Evolutionary conservation across 2,329 filamentous ascomycete genomes (phyloP), one percentile per base, ranked within the genome.

Genomic region (Arthrobotrys pseudoclavata): DNA sequence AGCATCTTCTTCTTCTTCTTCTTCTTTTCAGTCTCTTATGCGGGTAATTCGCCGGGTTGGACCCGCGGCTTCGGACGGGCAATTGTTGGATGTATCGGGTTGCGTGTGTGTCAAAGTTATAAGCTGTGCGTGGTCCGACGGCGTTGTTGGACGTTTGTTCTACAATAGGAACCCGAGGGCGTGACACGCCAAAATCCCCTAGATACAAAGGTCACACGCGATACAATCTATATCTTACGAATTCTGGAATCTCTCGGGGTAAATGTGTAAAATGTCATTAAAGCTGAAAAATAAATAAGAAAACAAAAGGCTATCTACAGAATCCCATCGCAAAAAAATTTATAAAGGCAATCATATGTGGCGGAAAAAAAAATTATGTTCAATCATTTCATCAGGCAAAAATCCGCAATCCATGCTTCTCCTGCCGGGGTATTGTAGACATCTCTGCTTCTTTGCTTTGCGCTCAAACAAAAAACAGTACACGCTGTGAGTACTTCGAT

Each of bases 361-460:
- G 34, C 57, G 37, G 50, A 80, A 47, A 52, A 18, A 76, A 69
- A n/a, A n/a, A n/a, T 70, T 75, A 68, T 79, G 76, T 76, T 78
- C 63, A 57, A 77, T 70, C 60, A 52, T 70, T 69, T 76, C 69
- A 66, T 79, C 29, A 76, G 74, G 61, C 74, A 77, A 69, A 71
- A 75, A 66, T 66, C 18, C 52, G 61, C 61, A 77, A 55, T 68
- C 74, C 67, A 71, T 69, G 67, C 74, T 71, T 77, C 52, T 63
- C 62, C 24, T 60, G 57, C 57, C 48, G 29, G n/a, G n/a, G 31
- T 9, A 42, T 60, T 31, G 52, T 52, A 64, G 22, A 61, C 52
- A 52, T 67, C 53, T 62, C 55, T 13, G 31, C 52, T 62, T 63
- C 63, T 50, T 42, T 53, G 47, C 52, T 47, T 40, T 37, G 50